A percentile compares a stretch with the other conserved stretches of the same genome.
These are phyloP conservation scores for Escovopsis sp. DNA, from an alignment of 2,329 filamentous ascomycete species.

Conservation along the genomic window DNA sequence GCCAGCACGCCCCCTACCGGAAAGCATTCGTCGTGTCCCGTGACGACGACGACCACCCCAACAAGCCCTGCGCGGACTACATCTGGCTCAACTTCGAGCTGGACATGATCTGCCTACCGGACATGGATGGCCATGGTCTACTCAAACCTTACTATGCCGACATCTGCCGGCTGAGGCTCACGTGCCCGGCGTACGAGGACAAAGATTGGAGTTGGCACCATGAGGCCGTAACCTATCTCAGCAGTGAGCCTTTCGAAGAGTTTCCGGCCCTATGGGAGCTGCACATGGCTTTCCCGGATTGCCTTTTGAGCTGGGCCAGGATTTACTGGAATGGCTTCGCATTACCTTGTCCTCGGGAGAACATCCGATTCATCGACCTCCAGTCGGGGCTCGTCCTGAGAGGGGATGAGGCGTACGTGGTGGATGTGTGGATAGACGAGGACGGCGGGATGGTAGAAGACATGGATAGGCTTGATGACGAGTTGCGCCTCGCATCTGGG, in stretches of 20 bases:
- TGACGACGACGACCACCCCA: neutral
- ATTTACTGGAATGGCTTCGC: slow-evolving; percentile 1
- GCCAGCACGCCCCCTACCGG: slow-evolving; percentile 1
- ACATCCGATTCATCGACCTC: slow-evolving; percentile 7
- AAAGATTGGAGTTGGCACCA: too few species aligned
- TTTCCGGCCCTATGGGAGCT: slow-evolving; percentile 7
- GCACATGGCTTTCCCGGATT: slow-evolving; percentile 4
- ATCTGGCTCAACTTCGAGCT: slow-evolving; percentile 6
- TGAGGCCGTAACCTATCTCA: neutral
- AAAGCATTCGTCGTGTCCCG: neutral
- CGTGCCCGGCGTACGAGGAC: neutral
- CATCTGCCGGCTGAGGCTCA: slow-evolving; percentile 4
- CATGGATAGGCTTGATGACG: slow-evolving; percentile 4
- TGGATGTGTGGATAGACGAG: neutral
- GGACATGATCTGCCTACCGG: slow-evolving; percentile 5
- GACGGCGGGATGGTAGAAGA: slow-evolving; percentile 3
- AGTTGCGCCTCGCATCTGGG: neutral
- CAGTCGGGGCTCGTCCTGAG: slow-evolving; percentile 6
- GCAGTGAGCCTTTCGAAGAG: neutral
- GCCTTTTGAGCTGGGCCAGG: slow-evolving; percentile 1
- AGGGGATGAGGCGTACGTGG: slow-evolving; percentile 2
- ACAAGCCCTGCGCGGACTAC: neutral
- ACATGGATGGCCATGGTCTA: neutral
- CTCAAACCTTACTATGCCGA: too few species aligned
- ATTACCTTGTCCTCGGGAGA: slow-evolving; percentile 4